Evolutionary conservation across 345 rosid species (phyloP), one percentile per base, ranked within the genome.

Genomic region (Theobroma cacao): DNA sequence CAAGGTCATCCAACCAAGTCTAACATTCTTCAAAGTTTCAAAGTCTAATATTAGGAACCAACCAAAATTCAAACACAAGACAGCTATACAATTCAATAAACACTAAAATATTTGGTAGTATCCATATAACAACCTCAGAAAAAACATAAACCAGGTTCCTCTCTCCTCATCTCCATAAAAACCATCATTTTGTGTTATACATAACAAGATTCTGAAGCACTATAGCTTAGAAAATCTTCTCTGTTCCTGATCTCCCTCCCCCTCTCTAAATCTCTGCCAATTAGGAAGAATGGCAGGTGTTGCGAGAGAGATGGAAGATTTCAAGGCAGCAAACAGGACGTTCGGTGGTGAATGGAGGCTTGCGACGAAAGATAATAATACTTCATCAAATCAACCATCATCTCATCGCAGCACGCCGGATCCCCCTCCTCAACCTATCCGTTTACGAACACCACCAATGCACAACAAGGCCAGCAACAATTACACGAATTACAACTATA

Each of bases 301-400:
- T 38, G 28, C 34, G 34, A 63, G 61, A 77, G 80, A 72, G 59
- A 60, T 76, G 77, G 74, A 43, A 17, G 74, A 71, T 10, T 70
- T 70, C 72, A 69, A 69, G 67, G 53, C 68, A 0, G 71, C 63
- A 17, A 68, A 67, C 55, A 2, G n/a, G 30, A 38, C 40, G 4
- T 34, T 43, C 15, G 34, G 55, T 24, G 55, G 77, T 22, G 77
- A 48, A 50, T 38, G 66, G 65, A 71, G 52, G 55, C 34, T 68
- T 18, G 65, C 61, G 15, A 11, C 9, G 36, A 22, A 45, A 53
- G 1, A 22, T 6, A 0, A 1, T 22, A 4, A 30, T 7, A 40
- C 0, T 24, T 4, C 30, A 53, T 5, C 48, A 2, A 13, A 72
- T 9, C 7, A 20, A 0, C 52, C n/a, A 17, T 4, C 34, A 28